A percentile compares a stretch with the other conserved stretches of the same genome.
Conservation (phyloP, 768 basidiomycete genomes). For the Boletus fagicola region DNA sequence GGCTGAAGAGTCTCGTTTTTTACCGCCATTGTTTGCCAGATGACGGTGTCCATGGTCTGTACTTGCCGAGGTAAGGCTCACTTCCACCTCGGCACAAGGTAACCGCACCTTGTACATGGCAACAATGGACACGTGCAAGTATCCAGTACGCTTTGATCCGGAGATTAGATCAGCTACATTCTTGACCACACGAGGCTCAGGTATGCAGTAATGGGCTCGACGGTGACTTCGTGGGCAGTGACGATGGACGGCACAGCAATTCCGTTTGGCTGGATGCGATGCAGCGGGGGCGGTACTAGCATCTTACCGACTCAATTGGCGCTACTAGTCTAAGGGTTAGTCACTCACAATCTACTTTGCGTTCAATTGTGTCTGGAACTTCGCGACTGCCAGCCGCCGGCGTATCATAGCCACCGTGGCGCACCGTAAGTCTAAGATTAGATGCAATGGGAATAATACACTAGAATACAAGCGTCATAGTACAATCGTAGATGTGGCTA, state of each 20-base stretch:
- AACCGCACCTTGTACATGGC: constrained; percentile 9
- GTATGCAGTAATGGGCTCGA: constrained; percentile 1
- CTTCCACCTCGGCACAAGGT: constrained; percentile 16
- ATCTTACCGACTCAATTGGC: not conserved
- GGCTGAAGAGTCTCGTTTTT: constrained; percentile 11
- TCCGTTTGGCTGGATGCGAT: not conserved
- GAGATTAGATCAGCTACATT: constrained; percentile 10
- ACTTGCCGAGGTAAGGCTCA: constrained; percentile 16
- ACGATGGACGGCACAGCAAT: not conserved
- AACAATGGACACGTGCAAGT: constrained; percentile 15
- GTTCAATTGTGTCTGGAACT: not conserved
- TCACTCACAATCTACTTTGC: not conserved
- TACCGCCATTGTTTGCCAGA: constrained; percentile 10
- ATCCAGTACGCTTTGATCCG: constrained; percentile 18
- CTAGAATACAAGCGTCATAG: constrained; percentile 11
- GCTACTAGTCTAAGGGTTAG: not conserved
- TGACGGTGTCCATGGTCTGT: constrained; percentile 10
- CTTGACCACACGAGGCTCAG: constrained; percentile 20
- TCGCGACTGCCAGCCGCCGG: not conserved
- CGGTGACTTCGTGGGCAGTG: not conserved
- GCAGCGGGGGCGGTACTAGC: not conserved
- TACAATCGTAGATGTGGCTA: constrained; percentile 8
- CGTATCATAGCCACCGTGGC: not conserved
- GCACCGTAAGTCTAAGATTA: not conserved
- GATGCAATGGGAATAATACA: not conserved